Conservation (phyloP, 2,329 filamentous ascomycete genomes). For the Penicillium crustosum region DNA sequence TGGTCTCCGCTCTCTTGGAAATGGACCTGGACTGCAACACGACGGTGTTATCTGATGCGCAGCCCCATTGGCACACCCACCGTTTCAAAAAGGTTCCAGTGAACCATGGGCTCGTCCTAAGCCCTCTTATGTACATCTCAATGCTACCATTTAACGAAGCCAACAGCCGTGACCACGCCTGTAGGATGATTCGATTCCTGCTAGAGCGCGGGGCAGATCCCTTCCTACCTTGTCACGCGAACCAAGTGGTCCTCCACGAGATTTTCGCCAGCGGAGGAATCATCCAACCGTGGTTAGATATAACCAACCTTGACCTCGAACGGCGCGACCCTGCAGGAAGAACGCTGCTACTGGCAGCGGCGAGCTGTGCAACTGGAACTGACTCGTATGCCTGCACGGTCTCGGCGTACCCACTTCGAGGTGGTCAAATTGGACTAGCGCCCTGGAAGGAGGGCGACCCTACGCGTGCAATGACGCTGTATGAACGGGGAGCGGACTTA, state of each 20-base stretch:
- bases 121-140: conserved; percentile 20
- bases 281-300: conserved; percentile 17
- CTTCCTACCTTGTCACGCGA: conserved; percentile 9
- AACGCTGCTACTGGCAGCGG: conserved; percentile 18
- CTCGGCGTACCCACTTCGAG: not conserved
- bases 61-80: conserved; percentile 15
- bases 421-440: not conserved
- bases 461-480: conserved; percentile 11
- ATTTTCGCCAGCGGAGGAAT: conserved; percentile 14
- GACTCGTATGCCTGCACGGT: conserved; percentile 8
- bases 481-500: conserved; percentile 11
- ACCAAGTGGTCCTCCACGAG: conserved; percentile 14
- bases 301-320: conserved; percentile 16
- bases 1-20: conserved; percentile 7
- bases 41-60: conserved; percentile 7
- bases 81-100: not conserved
- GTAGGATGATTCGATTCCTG: conserved; percentile 13
- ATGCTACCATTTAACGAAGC: conserved; percentile 17
- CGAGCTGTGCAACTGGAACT: conserved; percentile 8
- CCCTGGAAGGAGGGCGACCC: conserved; percentile 5
- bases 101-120: not conserved
- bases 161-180: conserved; percentile 15
- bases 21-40: conserved; percentile 16
- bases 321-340: conserved; percentile 15
- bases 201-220: conserved; percentile 19